Percentiles rank a stretch among this genome's conserved stretches.
Evolutionary conservation across 805 yeast species (phyloP).

Genomic region (Zygosaccharomyces bailii): DNA sequence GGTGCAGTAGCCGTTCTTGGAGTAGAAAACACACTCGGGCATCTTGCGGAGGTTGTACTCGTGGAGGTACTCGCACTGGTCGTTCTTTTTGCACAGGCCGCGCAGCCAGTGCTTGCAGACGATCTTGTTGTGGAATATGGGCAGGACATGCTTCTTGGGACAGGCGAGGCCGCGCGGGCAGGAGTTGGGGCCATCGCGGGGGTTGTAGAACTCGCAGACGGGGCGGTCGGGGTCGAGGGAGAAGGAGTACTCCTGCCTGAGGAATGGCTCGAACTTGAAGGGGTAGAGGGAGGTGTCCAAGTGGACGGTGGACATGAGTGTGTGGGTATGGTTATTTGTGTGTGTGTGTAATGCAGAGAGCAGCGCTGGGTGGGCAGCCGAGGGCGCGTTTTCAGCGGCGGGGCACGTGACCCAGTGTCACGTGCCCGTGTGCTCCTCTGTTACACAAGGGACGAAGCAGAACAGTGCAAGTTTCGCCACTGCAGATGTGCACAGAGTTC

Average conservation of each 20-base stretch:
- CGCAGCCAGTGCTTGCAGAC: conserved; percentile 98
- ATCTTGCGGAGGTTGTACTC: conserved; percentile 90
- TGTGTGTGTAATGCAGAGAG: background rate
- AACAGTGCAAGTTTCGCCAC: too few species aligned
- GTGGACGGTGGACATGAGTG: conserved; percentile 38
- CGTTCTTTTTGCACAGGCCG: conserved; percentile 95
- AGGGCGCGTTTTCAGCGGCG: background rate
- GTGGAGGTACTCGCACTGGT: conserved; percentile 92
- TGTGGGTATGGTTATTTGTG: background rate
- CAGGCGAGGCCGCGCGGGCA: conserved; percentile 88
- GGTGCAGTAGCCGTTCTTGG: conserved; percentile 78
- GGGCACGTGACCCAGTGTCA: background rate
- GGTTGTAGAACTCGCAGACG: conserved; percentile 64
- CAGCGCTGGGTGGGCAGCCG: too few species aligned
- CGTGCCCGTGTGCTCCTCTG: too few species aligned
- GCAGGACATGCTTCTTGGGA: conserved; percentile 79
- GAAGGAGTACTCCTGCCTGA: conserved; percentile 73
- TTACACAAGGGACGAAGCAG: too few species aligned
- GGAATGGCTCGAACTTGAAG: conserved; percentile 77
- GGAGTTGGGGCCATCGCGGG: conserved; percentile 47
- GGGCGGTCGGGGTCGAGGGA: conserved; percentile 90
- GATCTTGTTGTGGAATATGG: conserved; percentile 64
- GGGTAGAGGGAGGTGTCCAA: conserved; percentile 41
- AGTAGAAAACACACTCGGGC: conserved; percentile 93
- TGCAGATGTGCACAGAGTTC: too few species aligned